These are phyloP conservation scores for Didymella keratinophila DNA, from an alignment of 2,329 filamentous ascomycete genomes.

Conservation along the genomic window DNA sequence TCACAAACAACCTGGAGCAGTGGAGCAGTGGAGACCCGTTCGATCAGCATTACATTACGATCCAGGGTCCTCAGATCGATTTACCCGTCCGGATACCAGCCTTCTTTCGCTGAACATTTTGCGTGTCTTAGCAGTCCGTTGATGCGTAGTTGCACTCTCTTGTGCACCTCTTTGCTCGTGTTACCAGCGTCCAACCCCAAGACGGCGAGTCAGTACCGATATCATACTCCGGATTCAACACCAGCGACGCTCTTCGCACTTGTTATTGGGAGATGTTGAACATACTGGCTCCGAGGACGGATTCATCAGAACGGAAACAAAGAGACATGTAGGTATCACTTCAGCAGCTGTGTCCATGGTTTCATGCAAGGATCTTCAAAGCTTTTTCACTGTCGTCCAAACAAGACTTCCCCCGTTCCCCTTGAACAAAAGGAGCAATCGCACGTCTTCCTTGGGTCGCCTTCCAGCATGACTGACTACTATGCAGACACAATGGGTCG, in stretches of 20 bases:
- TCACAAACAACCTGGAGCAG: constrained; percentile 7
- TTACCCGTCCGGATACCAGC: constrained; percentile 5
- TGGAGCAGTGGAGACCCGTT: constrained; percentile 14
- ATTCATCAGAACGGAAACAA: not conserved
- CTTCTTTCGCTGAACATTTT: constrained; percentile 1
- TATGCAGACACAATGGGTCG: not conserved
- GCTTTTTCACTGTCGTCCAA: not conserved
- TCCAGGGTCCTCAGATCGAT: not conserved
- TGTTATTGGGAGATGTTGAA: constrained; percentile 1
- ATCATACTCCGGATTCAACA: not conserved
- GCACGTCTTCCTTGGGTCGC: not conserved
- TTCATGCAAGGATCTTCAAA: not conserved
- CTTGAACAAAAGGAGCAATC: not conserved
- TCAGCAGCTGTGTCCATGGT: not conserved
- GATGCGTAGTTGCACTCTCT: not conserved
- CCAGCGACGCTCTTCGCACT: not conserved
- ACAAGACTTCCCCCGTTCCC: not conserved
- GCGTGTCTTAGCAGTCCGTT: constrained; percentile 5
- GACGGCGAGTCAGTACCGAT: not conserved
- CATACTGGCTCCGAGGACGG: constrained; percentile 7
- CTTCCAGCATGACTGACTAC: not conserved
- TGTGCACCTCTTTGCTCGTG: not conserved
- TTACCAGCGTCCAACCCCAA: not conserved
- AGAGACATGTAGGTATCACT: constrained; percentile 5
- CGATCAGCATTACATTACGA: constrained; percentile 7